A percentile compares a stretch with the other conserved stretches of the same genome.
phyloP scores from a whole-genome alignment of 2,329 filamentous ascomycete species.

The Fusarium palustre region DNA sequence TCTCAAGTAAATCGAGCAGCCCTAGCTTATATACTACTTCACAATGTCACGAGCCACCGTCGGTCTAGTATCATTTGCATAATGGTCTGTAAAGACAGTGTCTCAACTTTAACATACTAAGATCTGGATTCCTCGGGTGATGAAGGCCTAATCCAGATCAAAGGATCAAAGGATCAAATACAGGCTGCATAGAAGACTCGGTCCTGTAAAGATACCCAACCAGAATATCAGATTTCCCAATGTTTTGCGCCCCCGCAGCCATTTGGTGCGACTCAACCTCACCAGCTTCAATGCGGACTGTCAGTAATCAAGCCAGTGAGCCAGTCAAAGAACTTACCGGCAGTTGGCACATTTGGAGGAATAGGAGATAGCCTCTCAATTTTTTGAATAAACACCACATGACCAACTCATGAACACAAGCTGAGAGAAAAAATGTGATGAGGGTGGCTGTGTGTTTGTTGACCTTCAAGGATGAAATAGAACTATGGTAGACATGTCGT shows the following conservation, averaged over 20 bases:
- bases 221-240: conserved; percentile 82
- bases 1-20: background rate
- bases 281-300: conserved; percentile 62
- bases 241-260: conserved; percentile 70
- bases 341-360: conserved; percentile 80
- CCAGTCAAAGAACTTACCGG: conserved; percentile 58
- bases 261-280: conserved; percentile 72
- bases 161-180: conserved; percentile 69
- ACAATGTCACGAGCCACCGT: background rate
- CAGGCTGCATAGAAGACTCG: conserved; percentile 72
- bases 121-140: no score
- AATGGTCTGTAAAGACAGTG: background rate
- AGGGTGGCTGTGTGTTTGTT: conserved; percentile 78
- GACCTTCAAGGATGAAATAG: conserved; percentile 78
- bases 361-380: conserved; percentile 77
- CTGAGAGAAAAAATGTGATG: conserved; percentile 79
- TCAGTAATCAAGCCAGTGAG: conserved; percentile 4
- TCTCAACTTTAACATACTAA: no score
- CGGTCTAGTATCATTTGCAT: background rate
- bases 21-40: background rate
- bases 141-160: no score
- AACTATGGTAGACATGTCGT: conserved; percentile 82
- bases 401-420: conserved; percentile 78
- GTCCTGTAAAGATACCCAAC: conserved; percentile 81
- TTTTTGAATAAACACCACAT: conserved; percentile 87